Percentiles rank a stretch among this genome's conserved stretches.
phyloP scores from a whole-genome alignment of 2,329 filamentous ascomycete species.

The Achaetomium macrosporum region DNA sequence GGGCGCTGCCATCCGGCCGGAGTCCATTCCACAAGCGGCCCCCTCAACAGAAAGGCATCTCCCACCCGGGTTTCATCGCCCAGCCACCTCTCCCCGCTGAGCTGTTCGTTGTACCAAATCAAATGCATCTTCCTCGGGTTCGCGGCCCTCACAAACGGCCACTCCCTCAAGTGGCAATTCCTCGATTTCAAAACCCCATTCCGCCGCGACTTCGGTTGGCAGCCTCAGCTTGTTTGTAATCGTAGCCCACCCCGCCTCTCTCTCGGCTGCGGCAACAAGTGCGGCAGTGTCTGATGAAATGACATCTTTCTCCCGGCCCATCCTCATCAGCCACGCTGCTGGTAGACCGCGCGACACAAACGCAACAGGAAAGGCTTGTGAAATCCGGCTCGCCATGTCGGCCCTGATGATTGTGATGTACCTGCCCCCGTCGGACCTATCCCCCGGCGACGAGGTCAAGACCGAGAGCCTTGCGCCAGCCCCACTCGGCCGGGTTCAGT shows the following conservation, averaged over 20 bases:
- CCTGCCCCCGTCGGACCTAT: too few relatives aligned
- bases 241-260: not conserved
- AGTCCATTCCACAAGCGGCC: not conserved
- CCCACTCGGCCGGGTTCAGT: too few relatives aligned
- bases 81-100: not conserved
- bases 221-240: not conserved
- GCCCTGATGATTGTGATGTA: too few relatives aligned
- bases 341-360: not conserved
- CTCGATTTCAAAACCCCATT: not conserved
- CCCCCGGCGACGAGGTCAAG: too few relatives aligned
- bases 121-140: not conserved
- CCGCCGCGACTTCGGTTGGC: not conserved
- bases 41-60: not conserved
- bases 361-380: not conserved
- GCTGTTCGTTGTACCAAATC: not conserved
- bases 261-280: not conserved
- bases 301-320: not conserved
- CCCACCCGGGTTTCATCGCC: not conserved
- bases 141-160: not conserved
- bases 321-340: not conserved
- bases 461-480: too few relatives aligned
- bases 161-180: not conserved
- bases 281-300: not conserved
- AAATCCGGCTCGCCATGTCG: not conserved
- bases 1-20: not conserved